phyloP scores from a whole-genome alignment of 1,139 yeast genomes.

The Saccharomyces pastorianus region DNA sequence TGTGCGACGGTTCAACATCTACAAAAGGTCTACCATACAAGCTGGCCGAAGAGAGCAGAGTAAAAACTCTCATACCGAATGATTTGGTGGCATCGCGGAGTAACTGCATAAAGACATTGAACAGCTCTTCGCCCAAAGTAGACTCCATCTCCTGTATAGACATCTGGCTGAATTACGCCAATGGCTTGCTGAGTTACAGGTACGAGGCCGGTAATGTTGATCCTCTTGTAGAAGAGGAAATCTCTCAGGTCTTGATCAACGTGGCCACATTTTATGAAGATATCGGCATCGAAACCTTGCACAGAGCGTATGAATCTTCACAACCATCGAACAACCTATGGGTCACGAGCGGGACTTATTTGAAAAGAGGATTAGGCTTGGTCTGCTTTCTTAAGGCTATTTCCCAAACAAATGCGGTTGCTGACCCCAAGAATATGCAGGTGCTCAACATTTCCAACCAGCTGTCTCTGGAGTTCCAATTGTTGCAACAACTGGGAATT shows the following conservation, averaged over 20 bases:
- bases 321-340: neutral
- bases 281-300: neutral
- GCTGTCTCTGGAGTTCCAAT: conserved; percentile 11
- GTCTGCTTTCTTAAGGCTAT: neutral
- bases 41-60: too few relatives aligned
- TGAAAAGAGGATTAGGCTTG: conserved; percentile 1
- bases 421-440: neutral
- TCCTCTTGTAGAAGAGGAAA: too few relatives aligned
- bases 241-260: neutral
- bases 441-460: conserved; percentile 4
- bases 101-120: too few relatives aligned
- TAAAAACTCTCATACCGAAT: too few relatives aligned
- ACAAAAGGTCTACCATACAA: too few relatives aligned
- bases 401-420: neutral
- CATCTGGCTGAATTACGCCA: too few relatives aligned
- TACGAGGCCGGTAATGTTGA: too few relatives aligned
- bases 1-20: too few relatives aligned
- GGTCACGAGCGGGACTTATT: neutral
- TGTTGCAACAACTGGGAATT: conserved; percentile 26
- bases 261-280: neutral
- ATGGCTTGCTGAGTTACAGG: too few relatives aligned
- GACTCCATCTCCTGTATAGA: too few relatives aligned
- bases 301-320: neutral
- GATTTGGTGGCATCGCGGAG: too few relatives aligned
- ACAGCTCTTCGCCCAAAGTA: too few relatives aligned